A percentile compares a stretch with the other conserved stretches of the same genome.
These are phyloP conservation scores for Hypericum perforatum DNA, from an alignment of 345 rosid genomes.

Conservation along the genomic window DNA sequence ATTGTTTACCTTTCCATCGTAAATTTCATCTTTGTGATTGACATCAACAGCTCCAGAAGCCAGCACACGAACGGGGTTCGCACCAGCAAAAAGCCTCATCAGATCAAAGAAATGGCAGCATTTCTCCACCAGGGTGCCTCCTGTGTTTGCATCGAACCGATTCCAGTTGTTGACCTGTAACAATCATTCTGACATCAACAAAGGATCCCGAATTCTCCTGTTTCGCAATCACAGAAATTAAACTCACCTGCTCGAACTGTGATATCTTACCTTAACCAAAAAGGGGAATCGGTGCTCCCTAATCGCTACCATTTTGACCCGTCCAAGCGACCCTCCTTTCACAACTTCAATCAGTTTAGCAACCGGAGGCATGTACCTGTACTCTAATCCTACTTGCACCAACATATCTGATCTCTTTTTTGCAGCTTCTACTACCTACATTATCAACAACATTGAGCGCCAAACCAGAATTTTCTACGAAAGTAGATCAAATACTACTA, in stretches of 20 bases:
- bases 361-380: constrained; percentile 88
- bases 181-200: constrained; percentile 9
- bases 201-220: background rate
- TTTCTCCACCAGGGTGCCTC: constrained; percentile 94
- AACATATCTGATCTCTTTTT: constrained; percentile 68
- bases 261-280: constrained; percentile 60
- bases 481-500: no score
- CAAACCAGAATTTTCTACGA: no score
- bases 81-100: constrained; percentile 79
- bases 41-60: constrained; percentile 94
- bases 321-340: constrained; percentile 53
- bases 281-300: constrained; percentile 90
- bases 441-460: no score
- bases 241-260: no score
- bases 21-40: constrained; percentile 82
- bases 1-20: constrained; percentile 62
- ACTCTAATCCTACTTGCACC: constrained; percentile 90
- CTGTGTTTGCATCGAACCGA: constrained; percentile 76
- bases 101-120: constrained; percentile 98
- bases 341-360: constrained; percentile 80
- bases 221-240: no score
- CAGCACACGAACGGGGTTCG: constrained; percentile 79
- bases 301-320: constrained; percentile 82
- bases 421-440: constrained; percentile 67
- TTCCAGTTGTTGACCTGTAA: constrained; percentile 85